Conservation (phyloP, 1,139 yeast genomes). For the Kodamaea arcana region DNA sequence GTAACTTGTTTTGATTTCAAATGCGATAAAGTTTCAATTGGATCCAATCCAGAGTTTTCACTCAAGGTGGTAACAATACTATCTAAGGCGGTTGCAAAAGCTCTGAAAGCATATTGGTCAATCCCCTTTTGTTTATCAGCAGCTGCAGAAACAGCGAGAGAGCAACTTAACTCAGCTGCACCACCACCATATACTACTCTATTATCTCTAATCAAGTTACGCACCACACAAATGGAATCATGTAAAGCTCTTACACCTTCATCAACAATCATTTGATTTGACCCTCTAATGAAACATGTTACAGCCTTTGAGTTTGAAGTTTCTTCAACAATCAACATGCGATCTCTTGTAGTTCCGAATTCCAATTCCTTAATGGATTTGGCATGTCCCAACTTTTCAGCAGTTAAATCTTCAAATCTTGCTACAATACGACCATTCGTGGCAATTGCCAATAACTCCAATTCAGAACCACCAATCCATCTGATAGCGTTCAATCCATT, state of each 20-base stretch:
- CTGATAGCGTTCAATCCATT: conserved; percentile 92
- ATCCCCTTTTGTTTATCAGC: conserved; percentile 93
- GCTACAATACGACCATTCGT: conserved; percentile 97
- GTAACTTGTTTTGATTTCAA: conserved; percentile 82
- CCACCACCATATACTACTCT: conserved; percentile 98
- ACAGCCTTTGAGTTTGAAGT: conserved; percentile 88
- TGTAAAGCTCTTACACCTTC: conserved; percentile 96
- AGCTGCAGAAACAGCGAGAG: conserved; percentile 84
- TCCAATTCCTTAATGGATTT: conserved; percentile 83
- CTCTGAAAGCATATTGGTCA: conserved; percentile 96
- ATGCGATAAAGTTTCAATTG: conserved; percentile 82
- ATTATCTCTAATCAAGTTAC: conserved; percentile 87
- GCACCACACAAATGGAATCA: conserved; percentile 94
- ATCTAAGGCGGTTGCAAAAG: conserved; percentile 88
- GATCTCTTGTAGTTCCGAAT: conserved; percentile 94
- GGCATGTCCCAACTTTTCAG: conserved; percentile 83
- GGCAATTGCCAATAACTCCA: conserved; percentile 94
- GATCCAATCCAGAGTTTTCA: conserved; percentile 92
- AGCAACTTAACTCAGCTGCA: conserved; percentile 93
- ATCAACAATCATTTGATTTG: conserved; percentile 95
- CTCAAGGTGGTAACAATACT: conserved; percentile 92
- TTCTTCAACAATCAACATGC: conserved; percentile 92
- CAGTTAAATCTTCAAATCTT: conserved; percentile 84
- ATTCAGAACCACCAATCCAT: conserved; percentile 99
- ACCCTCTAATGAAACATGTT: conserved; percentile 89